Percentiles rank a stretch among this genome's conserved stretches.
phyloP scores from a whole-genome alignment of 2,329 filamentous ascomycete species.

The Myrmaecium sp. region DNA sequence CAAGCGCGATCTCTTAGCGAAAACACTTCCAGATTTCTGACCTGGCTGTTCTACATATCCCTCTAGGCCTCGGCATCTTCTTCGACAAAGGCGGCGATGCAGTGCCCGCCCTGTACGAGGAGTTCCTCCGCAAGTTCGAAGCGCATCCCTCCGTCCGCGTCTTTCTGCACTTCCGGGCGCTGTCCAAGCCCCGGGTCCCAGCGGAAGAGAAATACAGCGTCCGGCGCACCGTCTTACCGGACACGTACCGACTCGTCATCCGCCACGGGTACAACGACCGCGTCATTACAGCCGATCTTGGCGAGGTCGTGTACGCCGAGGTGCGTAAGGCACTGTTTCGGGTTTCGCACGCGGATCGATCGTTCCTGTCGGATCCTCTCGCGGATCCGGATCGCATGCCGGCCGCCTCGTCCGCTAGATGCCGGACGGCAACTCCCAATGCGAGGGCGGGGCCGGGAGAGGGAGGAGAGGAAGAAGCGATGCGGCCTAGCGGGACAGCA shows the following conservation, averaged over 20 bases:
- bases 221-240: constrained; percentile 31
- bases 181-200: constrained; percentile 33
- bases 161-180: constrained; percentile 55
- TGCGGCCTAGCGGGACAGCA: too few relatives aligned
- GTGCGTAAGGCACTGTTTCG: constrained; percentile 26
- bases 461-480: too few relatives aligned
- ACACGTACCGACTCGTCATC: constrained; percentile 51
- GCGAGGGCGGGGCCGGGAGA: too few relatives aligned
- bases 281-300: constrained; percentile 48
- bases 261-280: constrained; percentile 60
- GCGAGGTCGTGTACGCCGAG: constrained; percentile 41
- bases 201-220: constrained; percentile 32
- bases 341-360: constrained; percentile 2
- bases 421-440: too few relatives aligned
- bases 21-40: constrained; percentile 6
- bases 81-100: constrained; percentile 59
- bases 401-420: too few relatives aligned
- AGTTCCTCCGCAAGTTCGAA: constrained; percentile 56
- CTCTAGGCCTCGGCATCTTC: constrained; percentile 52
- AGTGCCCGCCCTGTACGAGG: constrained; percentile 50
- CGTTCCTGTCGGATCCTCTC: too few relatives aligned
- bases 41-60: too few relatives aligned
- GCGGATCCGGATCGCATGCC: too few relatives aligned
- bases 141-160: constrained; percentile 51
- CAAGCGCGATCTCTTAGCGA: neutral